Percentiles rank a stretch among this genome's conserved stretches.
These are phyloP conservation scores for Sistotremastrum suecicum DNA, from an alignment of 768 basidiomycete species.

Conservation along the genomic window DNA sequence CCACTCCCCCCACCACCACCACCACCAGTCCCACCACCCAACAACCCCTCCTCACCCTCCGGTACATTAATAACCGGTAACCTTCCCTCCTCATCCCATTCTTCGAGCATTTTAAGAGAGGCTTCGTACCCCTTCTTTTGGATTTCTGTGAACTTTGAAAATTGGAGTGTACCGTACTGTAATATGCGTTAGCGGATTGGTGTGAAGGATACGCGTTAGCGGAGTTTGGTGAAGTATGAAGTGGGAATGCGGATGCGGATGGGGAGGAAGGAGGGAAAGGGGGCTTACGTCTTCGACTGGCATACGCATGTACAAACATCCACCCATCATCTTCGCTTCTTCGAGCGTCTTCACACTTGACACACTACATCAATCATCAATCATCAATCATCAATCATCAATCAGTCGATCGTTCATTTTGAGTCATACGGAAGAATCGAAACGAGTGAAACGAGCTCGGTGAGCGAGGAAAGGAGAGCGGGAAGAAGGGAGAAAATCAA, in stretches of 20 bases:
- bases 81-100: constrained; percentile 71
- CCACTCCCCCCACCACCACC: constrained; percentile 43
- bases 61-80: constrained; percentile 63
- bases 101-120: constrained; percentile 52
- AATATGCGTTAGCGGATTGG: too few relatives aligned
- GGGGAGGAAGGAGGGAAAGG: constrained; percentile 1
- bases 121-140: constrained; percentile 68
- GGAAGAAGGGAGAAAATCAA: not conserved
- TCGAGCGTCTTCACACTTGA: constrained; percentile 91
- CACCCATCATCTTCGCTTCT: constrained; percentile 83
- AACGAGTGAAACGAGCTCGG: not conserved
- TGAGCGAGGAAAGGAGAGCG: not conserved
- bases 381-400: not conserved
- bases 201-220: not conserved
- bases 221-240: not conserved
- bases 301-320: constrained; percentile 87
- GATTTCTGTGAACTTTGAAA: constrained; percentile 80
- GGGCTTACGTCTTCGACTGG: constrained; percentile 87
- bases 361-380: constrained; percentile 42
- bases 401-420: too few relatives aligned
- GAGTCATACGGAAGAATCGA: not conserved
- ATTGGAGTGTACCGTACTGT: constrained; percentile 68
- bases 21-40: constrained; percentile 59
- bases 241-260: not conserved
- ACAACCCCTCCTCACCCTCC: constrained; percentile 31